These are phyloP conservation scores for Phaseolus lunatus DNA, from an alignment of 306 rosid genomes.

Conservation along the genomic window DNA sequence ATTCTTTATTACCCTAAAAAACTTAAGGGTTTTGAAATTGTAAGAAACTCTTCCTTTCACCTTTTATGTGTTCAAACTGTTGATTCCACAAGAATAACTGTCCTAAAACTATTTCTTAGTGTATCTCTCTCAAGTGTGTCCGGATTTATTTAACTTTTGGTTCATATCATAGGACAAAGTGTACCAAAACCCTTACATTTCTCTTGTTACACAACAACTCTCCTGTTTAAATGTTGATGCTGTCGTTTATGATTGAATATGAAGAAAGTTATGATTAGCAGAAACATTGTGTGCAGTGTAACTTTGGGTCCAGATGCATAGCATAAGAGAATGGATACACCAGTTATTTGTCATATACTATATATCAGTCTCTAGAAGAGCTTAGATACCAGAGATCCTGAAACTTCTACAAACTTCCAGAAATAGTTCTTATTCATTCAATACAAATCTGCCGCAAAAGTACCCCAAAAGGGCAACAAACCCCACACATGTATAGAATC, in stretches of 20 bases:
- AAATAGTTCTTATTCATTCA: conserved; percentile 24
- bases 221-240: neutral
- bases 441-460: conserved; percentile 19
- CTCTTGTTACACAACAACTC: neutral
- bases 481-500: conserved; percentile 29
- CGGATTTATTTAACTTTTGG: neutral
- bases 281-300: neutral
- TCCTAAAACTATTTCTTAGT: neutral
- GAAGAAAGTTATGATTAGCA: conserved; percentile 24
- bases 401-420: neutral
- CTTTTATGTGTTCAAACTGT: neutral
- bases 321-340: neutral
- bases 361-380: neutral
- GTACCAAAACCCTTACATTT: neutral
- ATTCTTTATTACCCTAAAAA: neutral
- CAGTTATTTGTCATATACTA: neutral
- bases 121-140: neutral
- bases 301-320: neutral
- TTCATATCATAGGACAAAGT: neutral
- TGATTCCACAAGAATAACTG: neutral
- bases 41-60: neutral
- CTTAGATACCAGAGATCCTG: neutral
- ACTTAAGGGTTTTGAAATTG: neutral
- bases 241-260: neutral
- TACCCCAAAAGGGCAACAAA: conserved; percentile 23